Evolutionary conservation across 2,329 filamentous ascomycete species (phyloP), one percentile per base, ranked within the genome.

Genomic region (Ophiosphaerella narmari): DNA sequence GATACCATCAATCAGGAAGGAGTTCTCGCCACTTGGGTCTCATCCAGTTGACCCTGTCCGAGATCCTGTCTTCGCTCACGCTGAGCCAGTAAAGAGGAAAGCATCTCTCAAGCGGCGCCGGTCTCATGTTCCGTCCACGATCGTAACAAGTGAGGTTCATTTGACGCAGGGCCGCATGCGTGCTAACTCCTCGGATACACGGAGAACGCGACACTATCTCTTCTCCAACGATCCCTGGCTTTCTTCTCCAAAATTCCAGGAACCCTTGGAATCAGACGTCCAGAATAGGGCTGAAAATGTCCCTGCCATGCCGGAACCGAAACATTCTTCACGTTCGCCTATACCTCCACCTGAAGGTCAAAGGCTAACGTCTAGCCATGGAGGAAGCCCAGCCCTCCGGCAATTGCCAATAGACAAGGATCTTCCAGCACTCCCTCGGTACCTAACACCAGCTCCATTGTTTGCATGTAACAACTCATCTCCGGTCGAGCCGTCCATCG

Each of bases 11-110:
- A 55, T 51, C 36, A 46, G 57, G 44, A 62, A 38, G 36, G 53
- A 60, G 18, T 72, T 72, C 39, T 65, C 62, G 1, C 70, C 70
- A 12, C 57, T 73, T 26, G 46, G 65, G 23, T 72, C 68, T 13
- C 63, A 73, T 54, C 69, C 70, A 13, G 62, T 72, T 6, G 57
- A 65, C 23, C 54, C 57, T 23, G 36, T 47, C 4, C 46, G 50
- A 11, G 62, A 68, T 24, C 39, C 49, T 18, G 11, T 49, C 12
- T 52, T 62, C 9, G 50, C 57, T 38, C 46, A 61, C 21, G 43
- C 50, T 39, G 60, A 50, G 26, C 41, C 52, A 21, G 33, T 56
- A 18, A 47, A 48, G 7, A 50, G 55, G 37, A 47, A 55, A 14
- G n/a, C 29, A 12, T 43, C 42, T 2, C 14, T 48, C 1, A 49